Evolutionary conservation across 108 stramenopile genomes (phyloP), one percentile per base, ranked within the genome.

Genomic region (Phaeodactylum tricornutum): DNA sequence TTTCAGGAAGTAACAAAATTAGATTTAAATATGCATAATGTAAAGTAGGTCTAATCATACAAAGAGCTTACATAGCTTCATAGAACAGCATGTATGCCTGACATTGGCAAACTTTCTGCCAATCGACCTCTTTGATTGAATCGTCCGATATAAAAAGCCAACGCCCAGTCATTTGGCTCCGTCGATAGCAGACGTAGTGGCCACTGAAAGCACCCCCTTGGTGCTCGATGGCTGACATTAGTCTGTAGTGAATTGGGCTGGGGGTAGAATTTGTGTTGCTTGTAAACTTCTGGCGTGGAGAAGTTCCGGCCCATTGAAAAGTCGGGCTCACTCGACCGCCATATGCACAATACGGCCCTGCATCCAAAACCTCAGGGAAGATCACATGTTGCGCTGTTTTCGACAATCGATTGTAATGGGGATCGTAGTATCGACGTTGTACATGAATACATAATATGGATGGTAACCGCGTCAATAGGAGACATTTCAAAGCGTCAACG

Each of bases 21-120:
- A n/a, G n/a, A n/a, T n/a, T n/a, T n/a, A n/a, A n/a, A n/a, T n/a
- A n/a, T n/a, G n/a, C n/a, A n/a, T n/a, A n/a, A n/a, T n/a, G n/a
- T n/a, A n/a, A n/a, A n/a, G n/a, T n/a, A n/a, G n/a, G n/a, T n/a
- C n/a, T n/a, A n/a, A n/a, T n/a, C n/a, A n/a, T n/a, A n/a, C n/a
- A n/a, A n/a, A n/a, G n/a, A n/a, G n/a, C n/a, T n/a, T n/a, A n/a
- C n/a, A n/a, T n/a, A n/a, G n/a, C n/a, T n/a, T 72, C 80, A 53
- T 89, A 89, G 47, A 89, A 81, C 27, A 89, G 66, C 83, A 89
- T 82, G 47, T 82, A 89, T 1, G 87, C 87, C 53, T 89, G 83
- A 31, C 72, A 75, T 17, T 30, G 47, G 45, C 61, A 56, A n/a
- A 89, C 83, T 14, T 80, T 64, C 37, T 62, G 20, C 83, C 82